phyloP scores from a whole-genome alignment of 2,329 filamentous ascomycete genomes.

The Xylariaceae sp. region DNA sequence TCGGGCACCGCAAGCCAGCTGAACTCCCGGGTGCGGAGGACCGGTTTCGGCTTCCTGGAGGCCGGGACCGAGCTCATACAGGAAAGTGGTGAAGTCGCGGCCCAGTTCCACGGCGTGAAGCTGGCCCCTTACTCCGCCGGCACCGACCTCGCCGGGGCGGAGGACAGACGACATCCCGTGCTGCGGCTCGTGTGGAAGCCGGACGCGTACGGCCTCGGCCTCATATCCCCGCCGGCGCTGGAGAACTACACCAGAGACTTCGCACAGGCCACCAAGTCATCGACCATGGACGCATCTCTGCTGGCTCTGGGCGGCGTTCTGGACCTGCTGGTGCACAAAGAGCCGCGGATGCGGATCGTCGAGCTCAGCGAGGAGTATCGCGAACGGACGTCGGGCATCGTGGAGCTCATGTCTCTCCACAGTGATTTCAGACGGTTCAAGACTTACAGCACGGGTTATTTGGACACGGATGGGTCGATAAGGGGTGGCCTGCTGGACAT shows the following conservation, averaged over 20 bases:
- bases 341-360: constrained; percentile 4
- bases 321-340: constrained; percentile 8
- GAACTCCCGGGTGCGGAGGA: background rate
- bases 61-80: constrained; percentile 5
- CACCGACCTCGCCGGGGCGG: background rate
- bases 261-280: background rate
- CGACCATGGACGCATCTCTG: background rate
- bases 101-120: constrained; percentile 3
- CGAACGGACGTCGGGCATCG: background rate
- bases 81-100: constrained; percentile 1
- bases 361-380: constrained; percentile 2
- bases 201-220: constrained; percentile 6
- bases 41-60: constrained; percentile 5
- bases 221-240: background rate
- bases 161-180: constrained; percentile 8
- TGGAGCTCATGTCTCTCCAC: constrained; percentile 1
- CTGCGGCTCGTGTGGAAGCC: constrained; percentile 13
- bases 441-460: constrained; percentile 1
- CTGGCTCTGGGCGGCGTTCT: constrained; percentile 1
- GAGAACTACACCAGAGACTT: constrained; percentile 1
- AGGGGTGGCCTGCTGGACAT: no score
- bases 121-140: constrained; percentile 2
- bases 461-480: no score
- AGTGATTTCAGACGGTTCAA: constrained; percentile 3
- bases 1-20: constrained; percentile 1